Percentiles rank a stretch among this genome's conserved stretches.
These are phyloP conservation scores for Hymenoscyphus albidus DNA, from an alignment of 2,329 filamentous ascomycete genomes.

Conservation along the genomic window DNA sequence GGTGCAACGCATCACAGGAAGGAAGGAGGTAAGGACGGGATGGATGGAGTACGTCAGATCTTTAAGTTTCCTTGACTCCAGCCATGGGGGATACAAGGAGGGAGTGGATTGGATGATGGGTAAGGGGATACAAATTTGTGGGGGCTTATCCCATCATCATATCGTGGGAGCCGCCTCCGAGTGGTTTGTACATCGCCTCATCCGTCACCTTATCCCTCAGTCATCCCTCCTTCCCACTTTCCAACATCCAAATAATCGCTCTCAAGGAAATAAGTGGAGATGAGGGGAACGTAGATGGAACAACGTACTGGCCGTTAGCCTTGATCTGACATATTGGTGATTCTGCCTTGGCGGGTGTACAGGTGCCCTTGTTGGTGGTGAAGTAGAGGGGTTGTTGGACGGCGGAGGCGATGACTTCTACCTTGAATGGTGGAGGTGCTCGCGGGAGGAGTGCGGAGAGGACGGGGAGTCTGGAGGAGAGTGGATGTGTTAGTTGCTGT, in stretches of 20 bases:
- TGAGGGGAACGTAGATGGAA: too few species aligned
- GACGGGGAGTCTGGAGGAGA: neutral
- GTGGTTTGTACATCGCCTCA: too few species aligned
- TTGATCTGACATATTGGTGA: slow-evolving; percentile 4
- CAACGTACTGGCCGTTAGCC: neutral
- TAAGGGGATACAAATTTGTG: neutral
- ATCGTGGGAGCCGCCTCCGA: neutral
- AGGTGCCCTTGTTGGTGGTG: neutral
- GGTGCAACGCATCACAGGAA: too few species aligned
- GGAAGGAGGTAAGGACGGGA: too few species aligned
- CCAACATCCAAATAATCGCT: too few species aligned
- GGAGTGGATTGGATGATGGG: neutral
- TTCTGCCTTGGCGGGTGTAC: neutral
- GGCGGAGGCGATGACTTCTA: neutral
- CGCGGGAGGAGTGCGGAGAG: neutral
- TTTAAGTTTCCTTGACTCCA: too few species aligned
- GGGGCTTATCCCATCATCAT: neutral
- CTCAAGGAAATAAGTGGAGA: neutral
- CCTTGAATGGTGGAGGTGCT: slow-evolving; percentile 2
- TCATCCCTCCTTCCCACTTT: too few species aligned
- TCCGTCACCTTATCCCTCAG: too few species aligned
- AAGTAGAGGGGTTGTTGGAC: neutral
- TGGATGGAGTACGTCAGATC: too few species aligned
- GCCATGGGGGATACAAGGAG: too few species aligned
- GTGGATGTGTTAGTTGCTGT: neutral